Evolutionary conservation across 108 stramenopile species (phyloP), one percentile per base, ranked within the genome.

Genomic region (Skeletonema marinoi): DNA sequence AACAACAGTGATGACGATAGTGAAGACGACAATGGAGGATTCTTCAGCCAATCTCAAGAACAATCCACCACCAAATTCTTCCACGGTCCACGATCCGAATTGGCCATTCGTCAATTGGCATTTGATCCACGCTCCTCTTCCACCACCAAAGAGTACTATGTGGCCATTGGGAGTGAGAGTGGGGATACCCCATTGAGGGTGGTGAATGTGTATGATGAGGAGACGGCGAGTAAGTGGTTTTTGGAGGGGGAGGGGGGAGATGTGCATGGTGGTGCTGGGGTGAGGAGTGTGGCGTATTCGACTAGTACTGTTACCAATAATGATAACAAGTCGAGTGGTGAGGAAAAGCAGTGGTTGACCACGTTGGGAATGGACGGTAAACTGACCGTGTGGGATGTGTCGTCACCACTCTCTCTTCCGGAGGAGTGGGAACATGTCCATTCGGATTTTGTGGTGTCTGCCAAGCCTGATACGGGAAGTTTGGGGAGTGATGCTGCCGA

Each of bases 331-430:
- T 25, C 25, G 25, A 25, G 25, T 25, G 25, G 25, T 25, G 17
- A 56, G 10, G 54, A 6, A 1, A 61, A 70, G 8, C 51, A 70
- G 21, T 48, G 66, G 7, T 58, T 90, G 14, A 80, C 87, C 2
- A 76, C 89, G 2, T 59, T 95, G 70, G 88, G 83, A 41, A 86
- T 92, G 84, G 85, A 93, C 58, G 94, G 94, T 16, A 75, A 72
- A 4, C 30, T 92, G 3, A 85, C 83, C 64, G 19, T 86, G 11
- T 95, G 88, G 87, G 68, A 86, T 63, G 67, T 88, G 0, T 14
- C 75, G 14, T 59, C 39, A 2, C 44, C 80, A 17, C 21, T 59
- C 11, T 73, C 86, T 60, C 78, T 81, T 0, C 17, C 44, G 4
- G 42, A 81, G 1, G 62, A 72, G 16, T 89, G 83, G 78, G 78